These are phyloP conservation scores for Odontarrhena argentea DNA, from an alignment of 345 rosid species.

Conservation along the genomic window DNA sequence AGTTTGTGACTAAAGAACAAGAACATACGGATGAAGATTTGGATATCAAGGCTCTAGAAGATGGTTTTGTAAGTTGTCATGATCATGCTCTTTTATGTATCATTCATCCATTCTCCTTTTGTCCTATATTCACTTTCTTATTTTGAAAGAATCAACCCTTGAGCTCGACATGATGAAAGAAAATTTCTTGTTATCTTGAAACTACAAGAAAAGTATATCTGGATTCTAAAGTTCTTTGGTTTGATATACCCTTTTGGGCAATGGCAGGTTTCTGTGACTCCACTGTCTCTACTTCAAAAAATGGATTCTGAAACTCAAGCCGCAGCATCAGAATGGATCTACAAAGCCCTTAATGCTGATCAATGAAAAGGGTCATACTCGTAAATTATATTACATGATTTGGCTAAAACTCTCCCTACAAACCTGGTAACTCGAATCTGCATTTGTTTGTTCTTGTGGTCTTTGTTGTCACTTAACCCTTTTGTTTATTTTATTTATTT, in stretches of 20 bases:
- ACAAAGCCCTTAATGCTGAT: conserved; percentile 45
- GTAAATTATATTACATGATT: conserved; percentile 33
- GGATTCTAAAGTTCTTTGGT: no score
- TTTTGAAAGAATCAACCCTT: background rate
- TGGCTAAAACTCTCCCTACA: conserved; percentile 17
- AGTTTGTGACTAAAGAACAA: conserved; percentile 63
- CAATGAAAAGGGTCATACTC: conserved; percentile 43
- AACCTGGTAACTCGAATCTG: conserved; percentile 26
- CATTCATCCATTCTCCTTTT: background rate
- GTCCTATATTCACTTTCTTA: no score
- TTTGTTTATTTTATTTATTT: conserved; percentile 30
- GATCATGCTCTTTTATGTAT: background rate
- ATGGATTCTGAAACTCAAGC: conserved; percentile 43
- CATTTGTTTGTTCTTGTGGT: conserved; percentile 40
- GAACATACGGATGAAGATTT: conserved; percentile 60
- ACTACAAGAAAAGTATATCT: no score
- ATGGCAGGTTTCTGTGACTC: conserved; percentile 73
- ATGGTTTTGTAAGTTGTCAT: conserved; percentile 71
- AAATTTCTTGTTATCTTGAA: no score
- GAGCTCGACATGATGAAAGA: background rate
- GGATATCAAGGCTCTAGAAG: conserved; percentile 70
- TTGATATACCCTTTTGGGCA: conserved; percentile 1
- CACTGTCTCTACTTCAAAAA: conserved; percentile 48
- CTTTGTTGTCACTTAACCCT: conserved; percentile 31
- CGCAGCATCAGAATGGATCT: conserved; percentile 72